Evolutionary conservation across 2,329 filamentous ascomycete species (phyloP).

Genomic region (Colletotrichum karsti): DNA sequence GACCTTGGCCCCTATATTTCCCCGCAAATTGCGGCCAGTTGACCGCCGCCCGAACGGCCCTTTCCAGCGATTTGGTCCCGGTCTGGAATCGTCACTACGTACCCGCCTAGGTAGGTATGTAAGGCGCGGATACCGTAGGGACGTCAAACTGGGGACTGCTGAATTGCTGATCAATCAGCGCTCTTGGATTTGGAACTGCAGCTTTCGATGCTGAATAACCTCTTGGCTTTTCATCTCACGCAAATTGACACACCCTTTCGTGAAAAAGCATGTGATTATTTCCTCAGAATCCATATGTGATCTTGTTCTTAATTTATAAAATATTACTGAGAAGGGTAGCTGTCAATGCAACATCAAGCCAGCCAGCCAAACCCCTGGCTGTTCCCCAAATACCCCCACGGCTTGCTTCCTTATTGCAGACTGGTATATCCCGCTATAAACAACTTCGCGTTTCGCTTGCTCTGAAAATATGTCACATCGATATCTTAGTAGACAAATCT

Average conservation of each 20-base stretch:
- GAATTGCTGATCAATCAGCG: background rate
- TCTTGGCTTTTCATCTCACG: background rate
- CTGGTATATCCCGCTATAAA: background rate
- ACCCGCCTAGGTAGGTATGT: too few relatives aligned
- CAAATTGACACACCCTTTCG: background rate
- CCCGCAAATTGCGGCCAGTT: constrained; percentile 22
- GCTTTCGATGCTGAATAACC: background rate
- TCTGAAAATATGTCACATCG: background rate
- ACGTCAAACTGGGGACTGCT: background rate
- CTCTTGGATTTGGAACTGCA: background rate
- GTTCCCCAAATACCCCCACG: background rate
- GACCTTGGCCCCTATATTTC: constrained; percentile 18
- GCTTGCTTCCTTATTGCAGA: background rate
- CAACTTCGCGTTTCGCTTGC: background rate
- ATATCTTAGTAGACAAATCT: constrained; percentile 25
- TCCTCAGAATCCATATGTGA: background rate
- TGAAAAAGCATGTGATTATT: background rate
- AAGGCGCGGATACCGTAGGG: background rate
- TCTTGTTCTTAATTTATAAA: background rate
- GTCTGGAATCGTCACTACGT: background rate
- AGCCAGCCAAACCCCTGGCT: background rate
- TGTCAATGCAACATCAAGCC: background rate
- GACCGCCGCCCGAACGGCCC: constrained; percentile 13
- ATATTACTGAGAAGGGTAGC: background rate
- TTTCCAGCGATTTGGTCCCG: constrained; percentile 13